Conservation (phyloP, 2,329 filamentous ascomycete genomes). For the Colletotrichum australisinense region DNA sequence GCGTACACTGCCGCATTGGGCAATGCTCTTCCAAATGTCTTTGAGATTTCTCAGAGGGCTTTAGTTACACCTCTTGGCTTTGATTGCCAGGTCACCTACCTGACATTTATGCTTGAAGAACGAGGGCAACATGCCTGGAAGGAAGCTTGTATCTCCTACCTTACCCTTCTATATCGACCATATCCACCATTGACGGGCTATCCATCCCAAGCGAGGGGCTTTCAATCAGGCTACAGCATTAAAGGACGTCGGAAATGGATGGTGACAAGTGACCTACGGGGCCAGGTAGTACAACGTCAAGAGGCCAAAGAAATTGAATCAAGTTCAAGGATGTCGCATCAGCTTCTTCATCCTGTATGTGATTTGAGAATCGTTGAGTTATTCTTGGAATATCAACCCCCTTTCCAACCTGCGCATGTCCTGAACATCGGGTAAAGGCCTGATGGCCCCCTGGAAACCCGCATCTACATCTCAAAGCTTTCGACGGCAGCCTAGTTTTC, state of each 20-base stretch:
- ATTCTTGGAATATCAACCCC: neutral
- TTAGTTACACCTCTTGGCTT: neutral
- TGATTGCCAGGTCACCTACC: too few relatives aligned
- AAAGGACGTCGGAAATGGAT: neutral
- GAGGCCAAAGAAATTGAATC: neutral
- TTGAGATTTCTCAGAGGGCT: neutral
- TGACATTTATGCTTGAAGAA: too few relatives aligned
- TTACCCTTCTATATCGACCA: too few relatives aligned
- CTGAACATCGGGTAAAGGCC: neutral
- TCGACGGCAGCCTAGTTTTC: neutral
- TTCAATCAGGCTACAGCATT: neutral
- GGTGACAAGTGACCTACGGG: neutral
- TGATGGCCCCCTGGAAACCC: neutral
- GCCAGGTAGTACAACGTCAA: neutral
- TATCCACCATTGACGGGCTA: neutral
- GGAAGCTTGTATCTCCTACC: neutral
- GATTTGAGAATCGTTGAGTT: neutral
- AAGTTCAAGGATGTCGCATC: neutral
- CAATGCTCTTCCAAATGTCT: neutral
- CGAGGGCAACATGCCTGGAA: neutral
- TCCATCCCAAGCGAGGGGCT: neutral
- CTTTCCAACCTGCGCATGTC: neutral
- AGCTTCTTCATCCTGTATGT: too few relatives aligned
- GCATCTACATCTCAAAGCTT: too few relatives aligned
- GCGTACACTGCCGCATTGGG: neutral